phyloP scores from a whole-genome alignment of 2,329 filamentous ascomycete genomes.

The Capronia epimyces region DNA sequence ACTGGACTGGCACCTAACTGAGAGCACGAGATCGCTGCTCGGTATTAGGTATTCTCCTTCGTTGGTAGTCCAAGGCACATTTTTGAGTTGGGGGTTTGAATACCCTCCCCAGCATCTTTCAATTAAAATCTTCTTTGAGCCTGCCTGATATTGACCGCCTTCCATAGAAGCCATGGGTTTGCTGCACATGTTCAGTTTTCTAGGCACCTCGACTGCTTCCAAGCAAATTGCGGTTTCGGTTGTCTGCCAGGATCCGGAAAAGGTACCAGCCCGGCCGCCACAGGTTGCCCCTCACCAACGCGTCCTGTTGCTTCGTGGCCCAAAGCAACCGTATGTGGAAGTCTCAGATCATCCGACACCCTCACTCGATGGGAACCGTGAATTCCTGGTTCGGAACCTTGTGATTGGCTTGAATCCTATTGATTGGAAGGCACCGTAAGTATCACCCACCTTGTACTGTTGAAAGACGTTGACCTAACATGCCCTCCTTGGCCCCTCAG shows the following conservation, averaged over 20 bases:
- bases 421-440: conserved; percentile 56
- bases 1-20: not conserved
- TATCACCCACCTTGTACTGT: not conserved
- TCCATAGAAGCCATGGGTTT: conserved; percentile 9
- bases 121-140: not conserved
- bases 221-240: conserved; percentile 5
- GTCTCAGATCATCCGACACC: conserved; percentile 13
- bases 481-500: conserved; percentile 39
- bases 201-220: not conserved
- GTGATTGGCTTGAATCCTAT: conserved; percentile 68
- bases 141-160: not conserved
- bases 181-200: conserved; percentile 6
- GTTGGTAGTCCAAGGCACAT: not conserved
- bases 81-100: not conserved
- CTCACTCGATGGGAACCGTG: conserved; percentile 9
- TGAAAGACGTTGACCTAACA: not conserved
- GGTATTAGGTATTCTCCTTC: not conserved
- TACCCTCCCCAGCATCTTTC: not conserved
- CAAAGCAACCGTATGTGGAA: conserved; percentile 13
- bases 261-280: conserved; percentile 8
- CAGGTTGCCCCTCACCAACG: conserved; percentile 10
- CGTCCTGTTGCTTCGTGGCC: conserved; percentile 14
- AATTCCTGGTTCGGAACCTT: conserved; percentile 21
- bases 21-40: not conserved
- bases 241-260: conserved; percentile 7